A percentile compares a stretch with the other conserved stretches of the same genome.
Conservation (phyloP, 495 filamentous ascomycete species). For the Penicillium steckii region DNA sequence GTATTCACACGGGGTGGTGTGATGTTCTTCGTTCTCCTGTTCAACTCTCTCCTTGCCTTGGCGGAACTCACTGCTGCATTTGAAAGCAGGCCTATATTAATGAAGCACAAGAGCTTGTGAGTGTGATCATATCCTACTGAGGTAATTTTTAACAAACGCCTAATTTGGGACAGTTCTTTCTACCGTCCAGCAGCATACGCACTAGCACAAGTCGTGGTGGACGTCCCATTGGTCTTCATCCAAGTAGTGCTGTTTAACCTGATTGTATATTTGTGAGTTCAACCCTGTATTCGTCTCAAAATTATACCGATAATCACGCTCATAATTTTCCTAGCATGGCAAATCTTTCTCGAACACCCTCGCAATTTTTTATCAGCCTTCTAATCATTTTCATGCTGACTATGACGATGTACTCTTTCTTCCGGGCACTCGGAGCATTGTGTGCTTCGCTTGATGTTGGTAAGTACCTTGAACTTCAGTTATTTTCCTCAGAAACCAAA, state of each 20-base stretch:
- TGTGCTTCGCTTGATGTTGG: slow-evolving; percentile 60
- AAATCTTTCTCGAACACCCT: slow-evolving; percentile 63
- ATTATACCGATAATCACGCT: slow-evolving; percentile 9
- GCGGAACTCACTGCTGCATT: slow-evolving; percentile 75
- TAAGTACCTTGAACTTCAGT: slow-evolving; percentile 23
- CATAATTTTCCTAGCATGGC: slow-evolving; percentile 41
- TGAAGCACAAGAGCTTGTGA: slow-evolving; percentile 76
- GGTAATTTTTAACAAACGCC: no score
- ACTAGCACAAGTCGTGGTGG: slow-evolving; percentile 73
- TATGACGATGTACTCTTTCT: slow-evolving; percentile 77
- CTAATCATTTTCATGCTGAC: slow-evolving; percentile 61
- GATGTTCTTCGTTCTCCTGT: slow-evolving; percentile 75
- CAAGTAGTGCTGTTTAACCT: slow-evolving; percentile 72
- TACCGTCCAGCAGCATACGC: slow-evolving; percentile 79
- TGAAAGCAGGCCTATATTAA: slow-evolving; percentile 65
- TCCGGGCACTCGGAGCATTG: slow-evolving; percentile 68
- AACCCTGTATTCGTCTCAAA: no score
- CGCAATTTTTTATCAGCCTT: slow-evolving; percentile 80
- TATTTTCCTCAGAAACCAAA: no score
- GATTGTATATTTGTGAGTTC: slow-evolving; percentile 65
- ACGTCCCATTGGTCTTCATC: slow-evolving; percentile 67
- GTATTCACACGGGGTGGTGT: slow-evolving; percentile 52
- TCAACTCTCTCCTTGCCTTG: slow-evolving; percentile 77
- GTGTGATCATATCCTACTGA: slow-evolving; percentile 1
- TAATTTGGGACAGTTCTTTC: no score